Evolutionary conservation across 495 filamentous ascomycete species (phyloP), one percentile per base, ranked within the genome.

Genomic region (Bathelium albidoporum): DNA sequence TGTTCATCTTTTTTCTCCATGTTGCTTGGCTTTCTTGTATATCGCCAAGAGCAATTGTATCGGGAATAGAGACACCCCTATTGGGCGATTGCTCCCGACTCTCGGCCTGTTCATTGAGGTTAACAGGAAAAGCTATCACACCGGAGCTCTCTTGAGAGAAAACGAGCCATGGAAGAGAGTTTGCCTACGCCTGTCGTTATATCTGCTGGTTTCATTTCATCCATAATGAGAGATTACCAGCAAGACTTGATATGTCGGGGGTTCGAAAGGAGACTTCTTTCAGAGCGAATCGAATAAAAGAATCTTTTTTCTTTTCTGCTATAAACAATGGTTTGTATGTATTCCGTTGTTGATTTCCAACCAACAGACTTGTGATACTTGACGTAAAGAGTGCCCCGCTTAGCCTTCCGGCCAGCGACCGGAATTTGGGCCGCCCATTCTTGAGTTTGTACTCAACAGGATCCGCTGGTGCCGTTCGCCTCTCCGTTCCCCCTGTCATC

Each of bases 1-100:
- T 78, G 28, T 62, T 64, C 36, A 68, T 70, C 59, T 64, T 60
- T 32, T 75, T 60, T 32, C 73, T 74, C 79, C 79, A 81, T 61
- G 62, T 52, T 0, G 63, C 44, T 3, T 69, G 63, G 53, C 63
- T 66, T 60, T 77, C 69, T 41, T 70, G 64, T 12, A 73, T 70
- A 39, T 66, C 53, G 61, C 74, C 71, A n/a, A 76, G 68, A 0
- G 75, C 78, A 20, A 70, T 61, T 20, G 66, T 68, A 53, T 81
- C 77, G 7, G 73, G 67, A 16, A 79, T 52, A 0, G 77, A 76
- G 18, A 66, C 64, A 28, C 79, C 79, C 4, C 70, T 67, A 62
- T 77, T 79, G 16, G 75, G 72, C 10, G 68, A 68, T 1, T 64
- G 65, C 61, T 70, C 70, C 55, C 70, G 70, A 31, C 63, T 66